Conservation (phyloP, 768 basidiomycete genomes). For the Macrolepiota albuminosa region DNA sequence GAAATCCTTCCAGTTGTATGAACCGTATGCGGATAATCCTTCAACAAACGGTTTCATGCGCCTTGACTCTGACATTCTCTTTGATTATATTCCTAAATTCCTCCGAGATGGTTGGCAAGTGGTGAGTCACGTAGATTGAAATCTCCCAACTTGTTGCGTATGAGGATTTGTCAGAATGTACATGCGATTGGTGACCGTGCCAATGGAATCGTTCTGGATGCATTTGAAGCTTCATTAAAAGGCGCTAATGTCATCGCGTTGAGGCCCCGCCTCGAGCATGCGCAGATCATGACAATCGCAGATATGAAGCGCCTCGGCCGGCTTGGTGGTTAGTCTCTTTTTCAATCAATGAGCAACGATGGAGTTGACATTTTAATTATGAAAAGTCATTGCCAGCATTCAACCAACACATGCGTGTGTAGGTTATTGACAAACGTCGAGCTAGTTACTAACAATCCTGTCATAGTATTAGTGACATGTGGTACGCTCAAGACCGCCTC, state of each 20-base stretch:
- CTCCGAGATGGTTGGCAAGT: constrained; percentile 87
- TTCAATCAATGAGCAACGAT: background rate
- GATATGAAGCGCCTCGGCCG: constrained; percentile 76
- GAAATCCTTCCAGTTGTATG: constrained; percentile 51
- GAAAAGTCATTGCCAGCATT: constrained; percentile 78
- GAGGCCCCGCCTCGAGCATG: constrained; percentile 85
- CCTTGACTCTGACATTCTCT: constrained; percentile 54
- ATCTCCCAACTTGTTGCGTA: background rate
- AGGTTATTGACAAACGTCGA: background rate
- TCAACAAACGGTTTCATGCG: constrained; percentile 76
- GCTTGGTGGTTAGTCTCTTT: constrained; percentile 60
- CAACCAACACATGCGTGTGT: constrained; percentile 88
- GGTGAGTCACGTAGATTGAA: constrained; percentile 38
- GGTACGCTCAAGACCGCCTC: constrained; percentile 80
- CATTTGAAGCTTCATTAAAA: constrained; percentile 67
- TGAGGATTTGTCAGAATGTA: constrained; percentile 54
- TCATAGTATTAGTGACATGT: constrained; percentile 77
- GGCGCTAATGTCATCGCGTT: constrained; percentile 58
- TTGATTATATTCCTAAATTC: constrained; percentile 61
- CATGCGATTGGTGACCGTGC: constrained; percentile 88
- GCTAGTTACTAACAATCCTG: background rate
- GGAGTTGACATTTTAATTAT: background rate
- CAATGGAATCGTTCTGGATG: constrained; percentile 78
- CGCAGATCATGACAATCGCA: constrained; percentile 73
- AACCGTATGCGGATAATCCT: constrained; percentile 80